A percentile compares a stretch with the other conserved stretches of the same genome.
phyloP scores from a whole-genome alignment of 208 protist species.

The Crithidia expoeki region DNA sequence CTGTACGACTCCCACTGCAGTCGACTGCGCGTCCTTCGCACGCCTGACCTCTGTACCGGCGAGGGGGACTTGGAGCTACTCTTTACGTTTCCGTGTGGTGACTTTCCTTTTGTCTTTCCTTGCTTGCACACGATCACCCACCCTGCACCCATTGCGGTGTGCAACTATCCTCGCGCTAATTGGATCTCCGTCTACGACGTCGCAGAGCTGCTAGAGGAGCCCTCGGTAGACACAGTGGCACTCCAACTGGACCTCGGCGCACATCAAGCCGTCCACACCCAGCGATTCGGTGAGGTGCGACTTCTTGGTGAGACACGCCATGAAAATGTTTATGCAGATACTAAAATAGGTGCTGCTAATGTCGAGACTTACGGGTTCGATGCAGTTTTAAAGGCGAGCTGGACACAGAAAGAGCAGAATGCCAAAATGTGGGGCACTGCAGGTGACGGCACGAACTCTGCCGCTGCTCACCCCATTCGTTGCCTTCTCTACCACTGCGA shows the following conservation, averaged over 20 bases:
- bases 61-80: slow-evolving; percentile 48
- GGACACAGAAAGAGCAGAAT: neutral
- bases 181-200: slow-evolving; percentile 64
- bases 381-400: neutral
- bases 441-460: slow-evolving; percentile 5
- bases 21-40: slow-evolving; percentile 50
- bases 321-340: no score
- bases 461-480: slow-evolving; percentile 20
- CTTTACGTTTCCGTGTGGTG: slow-evolving; percentile 50
- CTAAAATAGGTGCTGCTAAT: neutral
- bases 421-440: slow-evolving; percentile 7
- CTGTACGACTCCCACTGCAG: slow-evolving; percentile 51
- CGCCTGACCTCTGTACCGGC: slow-evolving; percentile 50
- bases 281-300: slow-evolving; percentile 23
- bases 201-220: slow-evolving; percentile 25
- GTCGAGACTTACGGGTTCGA: neutral
- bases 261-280: slow-evolving; percentile 18
- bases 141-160: slow-evolving; percentile 68
- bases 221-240: slow-evolving; percentile 7
- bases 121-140: slow-evolving; percentile 43
- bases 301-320: neutral
- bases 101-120: slow-evolving; percentile 62
- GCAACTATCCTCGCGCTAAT: slow-evolving; percentile 61
- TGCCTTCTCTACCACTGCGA: slow-evolving; percentile 27
- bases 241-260: slow-evolving; percentile 20